phyloP scores from a whole-genome alignment of 805 yeast genomes.

The Wickerhamiella lipophila region DNA sequence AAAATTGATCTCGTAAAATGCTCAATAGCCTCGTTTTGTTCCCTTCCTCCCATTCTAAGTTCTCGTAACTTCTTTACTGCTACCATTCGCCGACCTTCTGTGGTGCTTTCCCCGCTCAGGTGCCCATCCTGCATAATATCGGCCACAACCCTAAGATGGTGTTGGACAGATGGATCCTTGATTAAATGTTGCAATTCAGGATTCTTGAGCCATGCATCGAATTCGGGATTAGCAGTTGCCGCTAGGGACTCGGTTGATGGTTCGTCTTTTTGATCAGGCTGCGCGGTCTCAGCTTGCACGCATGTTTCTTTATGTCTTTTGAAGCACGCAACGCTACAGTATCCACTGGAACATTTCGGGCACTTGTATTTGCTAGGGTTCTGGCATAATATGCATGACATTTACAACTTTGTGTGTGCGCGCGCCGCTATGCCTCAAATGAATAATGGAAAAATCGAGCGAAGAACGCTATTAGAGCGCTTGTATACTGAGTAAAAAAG shows the following conservation, averaged over 20 bases:
- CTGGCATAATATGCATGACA: constrained; percentile 1
- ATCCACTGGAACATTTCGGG: constrained; percentile 34
- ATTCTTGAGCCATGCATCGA: not conserved
- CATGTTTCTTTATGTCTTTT: constrained; percentile 33
- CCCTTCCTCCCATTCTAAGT: constrained; percentile 50
- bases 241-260: constrained; percentile 1
- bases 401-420: not conserved
- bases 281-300: constrained; percentile 19
- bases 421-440: too few species aligned
- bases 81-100: constrained; percentile 44
- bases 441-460: not conserved
- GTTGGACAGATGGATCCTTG: constrained; percentile 40
- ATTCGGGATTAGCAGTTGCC: not conserved
- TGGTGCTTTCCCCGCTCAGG: constrained; percentile 37
- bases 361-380: constrained; percentile 38
- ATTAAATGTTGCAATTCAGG: constrained; percentile 30
- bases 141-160: constrained; percentile 41
- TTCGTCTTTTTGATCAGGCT: constrained; percentile 6
- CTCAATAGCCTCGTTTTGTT: constrained; percentile 55
- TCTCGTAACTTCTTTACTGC: constrained; percentile 50
- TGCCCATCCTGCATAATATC: constrained; percentile 37
- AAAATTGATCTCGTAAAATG: constrained; percentile 39
- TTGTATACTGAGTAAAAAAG: not conserved
- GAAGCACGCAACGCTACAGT: constrained; percentile 52
- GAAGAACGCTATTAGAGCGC: not conserved